These are phyloP conservation scores for Didymella pomorum DNA, from an alignment of 2,329 filamentous ascomycete genomes.

Conservation along the genomic window DNA sequence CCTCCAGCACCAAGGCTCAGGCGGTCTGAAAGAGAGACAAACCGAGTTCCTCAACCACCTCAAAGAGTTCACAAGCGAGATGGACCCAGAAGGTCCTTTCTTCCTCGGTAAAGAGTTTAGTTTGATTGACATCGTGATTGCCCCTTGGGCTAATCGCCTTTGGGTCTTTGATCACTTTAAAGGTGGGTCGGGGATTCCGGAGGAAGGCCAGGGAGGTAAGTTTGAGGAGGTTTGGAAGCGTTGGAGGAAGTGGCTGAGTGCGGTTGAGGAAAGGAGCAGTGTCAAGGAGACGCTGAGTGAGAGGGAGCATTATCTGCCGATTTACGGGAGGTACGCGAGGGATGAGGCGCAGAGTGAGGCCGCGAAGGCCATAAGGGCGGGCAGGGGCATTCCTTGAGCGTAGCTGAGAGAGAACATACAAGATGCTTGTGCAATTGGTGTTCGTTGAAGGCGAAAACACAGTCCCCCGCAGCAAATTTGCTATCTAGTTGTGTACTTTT, in stretches of 20 bases:
- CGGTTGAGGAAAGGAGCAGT: slow-evolving; percentile 67
- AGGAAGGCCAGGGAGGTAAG: slow-evolving; percentile 56
- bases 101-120: slow-evolving; percentile 71
- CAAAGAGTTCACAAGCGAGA: slow-evolving; percentile 67
- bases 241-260: slow-evolving; percentile 71
- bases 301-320: slow-evolving; percentile 70
- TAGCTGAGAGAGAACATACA: background rate
- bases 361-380: slow-evolving; percentile 62
- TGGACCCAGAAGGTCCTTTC: slow-evolving; percentile 69
- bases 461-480: background rate
- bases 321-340: slow-evolving; percentile 65
- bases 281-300: slow-evolving; percentile 74
- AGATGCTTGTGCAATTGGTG: background rate
- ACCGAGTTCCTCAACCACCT: slow-evolving; percentile 66
- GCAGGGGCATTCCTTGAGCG: slow-evolving; percentile 66
- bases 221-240: slow-evolving; percentile 68
- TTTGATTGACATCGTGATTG: slow-evolving; percentile 74
- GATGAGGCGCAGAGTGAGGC: slow-evolving; percentile 58
- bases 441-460: background rate
- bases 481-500: background rate
- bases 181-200: slow-evolving; percentile 61
- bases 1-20: slow-evolving; percentile 51
- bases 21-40: slow-evolving; percentile 60
- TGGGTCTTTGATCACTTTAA: slow-evolving; percentile 82
- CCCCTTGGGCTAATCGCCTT: slow-evolving; percentile 75